Evolutionary conservation across 163 green algal species (phyloP).

Genomic region (Volvox carteri): DNA sequence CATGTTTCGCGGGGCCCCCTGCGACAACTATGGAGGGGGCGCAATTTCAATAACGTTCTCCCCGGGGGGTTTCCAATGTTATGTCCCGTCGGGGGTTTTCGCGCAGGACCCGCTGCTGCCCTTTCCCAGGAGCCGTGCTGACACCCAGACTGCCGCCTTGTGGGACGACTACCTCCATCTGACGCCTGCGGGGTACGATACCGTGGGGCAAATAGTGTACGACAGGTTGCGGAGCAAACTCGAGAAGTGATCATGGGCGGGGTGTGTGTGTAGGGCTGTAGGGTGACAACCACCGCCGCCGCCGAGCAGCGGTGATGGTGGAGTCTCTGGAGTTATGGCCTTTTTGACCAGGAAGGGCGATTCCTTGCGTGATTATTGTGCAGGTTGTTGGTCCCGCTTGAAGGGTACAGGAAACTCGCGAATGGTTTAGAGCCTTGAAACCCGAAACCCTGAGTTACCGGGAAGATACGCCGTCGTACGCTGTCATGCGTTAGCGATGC

Average conservation of each 20-base stretch:
- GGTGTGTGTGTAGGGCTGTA: background rate
- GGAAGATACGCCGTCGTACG: no score
- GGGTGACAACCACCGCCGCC: background rate
- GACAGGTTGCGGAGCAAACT: background rate
- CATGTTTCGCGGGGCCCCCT: no score
- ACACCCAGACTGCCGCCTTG: background rate
- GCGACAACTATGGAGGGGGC: no score
- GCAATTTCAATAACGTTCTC: no score
- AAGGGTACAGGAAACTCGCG: background rate
- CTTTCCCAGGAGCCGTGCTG: background rate
- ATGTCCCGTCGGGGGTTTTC: background rate
- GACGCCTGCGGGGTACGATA: constrained; percentile 37
- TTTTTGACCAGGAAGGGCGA: background rate
- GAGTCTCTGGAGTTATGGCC: background rate
- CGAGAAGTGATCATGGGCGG: background rate
- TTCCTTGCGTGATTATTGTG: background rate
- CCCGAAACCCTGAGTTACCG: no score
- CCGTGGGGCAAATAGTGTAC: background rate
- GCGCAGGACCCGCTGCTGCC: constrained; percentile 28
- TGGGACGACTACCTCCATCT: constrained; percentile 50
- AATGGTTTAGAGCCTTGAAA: background rate
- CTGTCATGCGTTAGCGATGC: no score
- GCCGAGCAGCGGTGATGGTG: background rate
- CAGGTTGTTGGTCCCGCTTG: no score
- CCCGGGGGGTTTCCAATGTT: background rate